Conservation (phyloP, 2,329 filamentous ascomycete genomes). For the Nemania sp. region DNA sequence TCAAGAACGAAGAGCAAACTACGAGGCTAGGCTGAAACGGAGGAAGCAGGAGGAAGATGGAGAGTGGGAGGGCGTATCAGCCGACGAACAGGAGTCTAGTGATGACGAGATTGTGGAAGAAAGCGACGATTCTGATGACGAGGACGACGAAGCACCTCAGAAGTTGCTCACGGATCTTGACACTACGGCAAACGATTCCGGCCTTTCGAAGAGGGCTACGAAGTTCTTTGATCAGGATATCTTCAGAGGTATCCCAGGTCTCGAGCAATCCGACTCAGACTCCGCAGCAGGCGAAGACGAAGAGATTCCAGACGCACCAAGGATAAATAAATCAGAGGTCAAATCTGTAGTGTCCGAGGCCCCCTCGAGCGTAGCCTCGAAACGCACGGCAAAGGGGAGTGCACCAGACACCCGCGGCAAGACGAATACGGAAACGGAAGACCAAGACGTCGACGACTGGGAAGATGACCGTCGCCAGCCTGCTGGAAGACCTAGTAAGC, state of each 20-base stretch:
- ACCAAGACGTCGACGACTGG: constrained; percentile 60
- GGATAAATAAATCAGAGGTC: constrained; percentile 14
- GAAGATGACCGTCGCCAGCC: constrained; percentile 65
- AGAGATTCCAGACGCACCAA: constrained; percentile 32
- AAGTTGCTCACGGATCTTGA: constrained; percentile 66
- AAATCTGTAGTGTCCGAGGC: constrained; percentile 29
- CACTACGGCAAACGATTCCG: constrained; percentile 50
- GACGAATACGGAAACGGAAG: constrained; percentile 62
- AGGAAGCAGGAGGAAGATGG: constrained; percentile 80
- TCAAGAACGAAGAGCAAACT: constrained; percentile 67
- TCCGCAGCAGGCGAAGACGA: constrained; percentile 38
- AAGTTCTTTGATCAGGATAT: constrained; percentile 95
- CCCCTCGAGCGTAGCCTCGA: constrained; percentile 28
- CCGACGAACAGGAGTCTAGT: constrained; percentile 59
- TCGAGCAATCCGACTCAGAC: constrained; percentile 55
- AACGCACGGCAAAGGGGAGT: constrained; percentile 25
- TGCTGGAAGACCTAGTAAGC: constrained; percentile 64
- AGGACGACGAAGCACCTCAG: constrained; percentile 55
- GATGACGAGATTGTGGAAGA: constrained; percentile 62
- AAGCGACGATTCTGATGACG: constrained; percentile 61
- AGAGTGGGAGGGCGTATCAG: constrained; percentile 90
- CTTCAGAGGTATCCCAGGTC: constrained; percentile 78
- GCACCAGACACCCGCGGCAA: constrained; percentile 41
- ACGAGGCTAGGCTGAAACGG: constrained; percentile 89
- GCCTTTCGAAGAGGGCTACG: constrained; percentile 80